Evolutionary conservation across 2,329 filamentous ascomycete species (phyloP).

Genomic region (Myriosclerotinia duriaeana): DNA sequence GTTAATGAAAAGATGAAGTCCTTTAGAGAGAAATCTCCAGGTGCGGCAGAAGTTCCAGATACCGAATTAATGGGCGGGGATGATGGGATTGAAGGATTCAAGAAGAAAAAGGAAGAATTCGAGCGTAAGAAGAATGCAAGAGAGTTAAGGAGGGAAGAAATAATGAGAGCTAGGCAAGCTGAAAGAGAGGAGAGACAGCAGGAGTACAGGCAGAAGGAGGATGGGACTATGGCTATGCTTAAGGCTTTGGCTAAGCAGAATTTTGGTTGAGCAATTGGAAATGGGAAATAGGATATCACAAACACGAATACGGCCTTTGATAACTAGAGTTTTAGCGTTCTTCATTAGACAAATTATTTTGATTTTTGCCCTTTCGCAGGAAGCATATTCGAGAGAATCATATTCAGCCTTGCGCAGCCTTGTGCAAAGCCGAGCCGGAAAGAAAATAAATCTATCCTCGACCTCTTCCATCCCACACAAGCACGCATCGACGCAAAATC

Average conservation of each 20-base stretch:
- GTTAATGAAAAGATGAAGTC: constrained; percentile 69
- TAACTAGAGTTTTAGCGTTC: neutral
- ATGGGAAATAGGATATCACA: neutral
- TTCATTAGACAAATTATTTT: neutral
- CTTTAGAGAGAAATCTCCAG: constrained; percentile 69
- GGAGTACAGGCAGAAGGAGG: constrained; percentile 73
- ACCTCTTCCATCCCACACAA: neutral
- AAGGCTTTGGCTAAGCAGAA: constrained; percentile 74
- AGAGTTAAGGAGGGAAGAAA: constrained; percentile 79
- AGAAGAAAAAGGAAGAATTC: constrained; percentile 61
- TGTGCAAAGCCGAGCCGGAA: constrained; percentile 6
- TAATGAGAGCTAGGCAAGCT: constrained; percentile 68
- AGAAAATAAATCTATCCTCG: constrained; percentile 7
- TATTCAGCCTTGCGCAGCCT: constrained; percentile 18
- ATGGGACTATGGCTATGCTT: constrained; percentile 79
- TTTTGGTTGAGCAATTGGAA: constrained; percentile 55
- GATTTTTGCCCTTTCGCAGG: neutral
- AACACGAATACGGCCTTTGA: neutral
- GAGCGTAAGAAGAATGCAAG: constrained; percentile 79
- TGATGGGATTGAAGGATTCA: constrained; percentile 65
- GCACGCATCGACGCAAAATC: neutral
- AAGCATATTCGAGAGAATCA: neutral
- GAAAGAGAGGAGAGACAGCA: constrained; percentile 77
- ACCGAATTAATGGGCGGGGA: constrained; percentile 74
- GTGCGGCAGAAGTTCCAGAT: constrained; percentile 65